These are phyloP conservation scores for Barnettozyma botsteinii DNA, from an alignment of 805 yeast species.

Conservation along the genomic window DNA sequence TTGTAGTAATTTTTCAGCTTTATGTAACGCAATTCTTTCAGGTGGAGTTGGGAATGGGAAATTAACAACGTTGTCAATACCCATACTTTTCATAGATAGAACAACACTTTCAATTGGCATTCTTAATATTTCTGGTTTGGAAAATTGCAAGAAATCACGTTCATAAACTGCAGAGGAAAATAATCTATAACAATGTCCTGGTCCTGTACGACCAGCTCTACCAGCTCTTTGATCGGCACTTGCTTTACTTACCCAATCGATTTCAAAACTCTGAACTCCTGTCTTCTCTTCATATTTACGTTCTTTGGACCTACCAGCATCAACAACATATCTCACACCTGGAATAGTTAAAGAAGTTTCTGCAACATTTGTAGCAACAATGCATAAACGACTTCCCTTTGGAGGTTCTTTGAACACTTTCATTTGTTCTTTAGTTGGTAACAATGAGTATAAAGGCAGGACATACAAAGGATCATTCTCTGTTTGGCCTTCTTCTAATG, in stretches of 20 bases:
- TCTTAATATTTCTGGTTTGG: slow-evolving; percentile 83
- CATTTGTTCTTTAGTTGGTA: slow-evolving; percentile 95
- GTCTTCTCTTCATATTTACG: slow-evolving; percentile 74
- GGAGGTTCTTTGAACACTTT: slow-evolving; percentile 87
- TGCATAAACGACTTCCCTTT: slow-evolving; percentile 75
- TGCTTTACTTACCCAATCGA: slow-evolving; percentile 92
- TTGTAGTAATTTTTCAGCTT: slow-evolving; percentile 62
- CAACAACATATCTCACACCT: slow-evolving; percentile 89
- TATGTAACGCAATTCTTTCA: slow-evolving; percentile 47
- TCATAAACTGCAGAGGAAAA: slow-evolving; percentile 93
- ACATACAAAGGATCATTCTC: slow-evolving; percentile 80
- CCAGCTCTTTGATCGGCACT: slow-evolving; percentile 94
- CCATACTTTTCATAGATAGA: slow-evolving; percentile 94
- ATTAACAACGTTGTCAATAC: slow-evolving; percentile 80
- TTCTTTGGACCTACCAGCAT: slow-evolving; percentile 91
- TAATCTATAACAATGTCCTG: slow-evolving; percentile 93
- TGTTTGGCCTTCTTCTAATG: slow-evolving; percentile 62
- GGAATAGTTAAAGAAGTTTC: slow-evolving; percentile 97
- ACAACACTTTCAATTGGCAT: slow-evolving; percentile 98
- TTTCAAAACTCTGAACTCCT: slow-evolving; percentile 88
- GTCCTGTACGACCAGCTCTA: slow-evolving; percentile 98
- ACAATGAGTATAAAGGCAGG: slow-evolving; percentile 82
- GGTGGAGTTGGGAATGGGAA: slow-evolving; percentile 98
- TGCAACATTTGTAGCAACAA: slow-evolving; percentile 96
- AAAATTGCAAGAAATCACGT: slow-evolving; percentile 73